Evolutionary conservation across 176 grass and related monocot species (phyloP).

Genomic region (Ensete glaucum): DNA sequence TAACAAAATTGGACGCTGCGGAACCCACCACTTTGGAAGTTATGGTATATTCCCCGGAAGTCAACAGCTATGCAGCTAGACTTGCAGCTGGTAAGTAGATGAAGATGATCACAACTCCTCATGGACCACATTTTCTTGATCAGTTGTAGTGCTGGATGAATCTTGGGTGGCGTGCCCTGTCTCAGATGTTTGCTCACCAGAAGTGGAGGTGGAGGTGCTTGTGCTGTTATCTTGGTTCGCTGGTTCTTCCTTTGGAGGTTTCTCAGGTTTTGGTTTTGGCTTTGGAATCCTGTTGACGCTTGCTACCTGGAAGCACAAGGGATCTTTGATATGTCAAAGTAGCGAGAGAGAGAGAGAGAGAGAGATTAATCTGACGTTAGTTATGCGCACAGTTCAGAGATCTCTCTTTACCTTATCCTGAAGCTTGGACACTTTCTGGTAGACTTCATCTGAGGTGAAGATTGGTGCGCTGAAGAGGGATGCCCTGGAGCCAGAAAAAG

Average conservation of each 20-base stretch:
- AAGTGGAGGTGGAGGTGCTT: constrained; percentile 26
- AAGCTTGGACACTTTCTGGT: constrained; percentile 52
- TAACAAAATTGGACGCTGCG: background rate
- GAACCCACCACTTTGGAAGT: background rate
- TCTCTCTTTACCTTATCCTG: constrained; percentile 59
- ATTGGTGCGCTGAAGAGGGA: constrained; percentile 40
- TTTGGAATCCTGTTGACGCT: constrained; percentile 87
- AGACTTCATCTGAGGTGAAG: constrained; percentile 83
- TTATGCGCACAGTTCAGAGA: background rate
- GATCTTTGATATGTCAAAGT: background rate
- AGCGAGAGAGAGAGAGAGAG: background rate
- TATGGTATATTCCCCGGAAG: no score
- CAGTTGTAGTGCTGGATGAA: constrained; percentile 23
- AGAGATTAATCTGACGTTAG: background rate
- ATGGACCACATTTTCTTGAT: constrained; percentile 52
- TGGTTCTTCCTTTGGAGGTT: constrained; percentile 57
- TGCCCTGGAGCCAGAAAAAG: constrained; percentile 38
- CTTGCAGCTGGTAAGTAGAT: background rate
- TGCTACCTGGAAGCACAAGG: constrained; percentile 42
- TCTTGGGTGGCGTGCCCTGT: constrained; percentile 29
- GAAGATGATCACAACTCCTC: constrained; percentile 63
- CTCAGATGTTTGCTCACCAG: constrained; percentile 27
- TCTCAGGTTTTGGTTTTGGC: constrained; percentile 93
- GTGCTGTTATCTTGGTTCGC: constrained; percentile 36
- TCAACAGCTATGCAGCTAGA: background rate